A percentile compares a stretch with the other conserved stretches of the same genome.
phyloP scores from a whole-genome alignment of 305 asterid species.

The Solanum aculeatissimum region DNA sequence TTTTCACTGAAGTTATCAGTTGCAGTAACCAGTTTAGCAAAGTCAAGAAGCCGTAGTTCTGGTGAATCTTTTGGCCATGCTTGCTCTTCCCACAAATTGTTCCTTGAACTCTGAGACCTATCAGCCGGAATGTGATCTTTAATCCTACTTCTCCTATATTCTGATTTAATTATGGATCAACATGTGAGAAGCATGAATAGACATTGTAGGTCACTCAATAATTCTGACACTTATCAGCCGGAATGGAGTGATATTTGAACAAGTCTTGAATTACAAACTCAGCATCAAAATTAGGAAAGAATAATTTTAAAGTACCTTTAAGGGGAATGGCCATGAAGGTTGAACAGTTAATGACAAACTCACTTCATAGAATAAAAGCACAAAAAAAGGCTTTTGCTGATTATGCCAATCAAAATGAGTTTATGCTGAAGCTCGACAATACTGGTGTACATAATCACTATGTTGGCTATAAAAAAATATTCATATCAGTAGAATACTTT shows the following conservation, averaged over 20 bases:
- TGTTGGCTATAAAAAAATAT: background rate
- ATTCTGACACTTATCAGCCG: no score
- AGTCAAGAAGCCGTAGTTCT: conserved; percentile 7
- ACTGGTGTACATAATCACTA: background rate
- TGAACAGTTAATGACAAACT: background rate
- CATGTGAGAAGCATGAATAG: no score
- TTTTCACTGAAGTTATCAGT: conserved; percentile 7
- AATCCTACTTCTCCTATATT: background rate
- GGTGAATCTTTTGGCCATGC: background rate
- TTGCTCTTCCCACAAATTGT: background rate
- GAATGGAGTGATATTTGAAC: background rate
- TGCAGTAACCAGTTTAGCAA: background rate
- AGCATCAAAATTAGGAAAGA: background rate
- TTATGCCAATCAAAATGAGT: background rate
- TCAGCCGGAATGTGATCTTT: background rate
- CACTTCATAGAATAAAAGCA: background rate
- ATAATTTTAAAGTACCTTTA: no score
- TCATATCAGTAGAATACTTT: background rate
- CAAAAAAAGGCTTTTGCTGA: background rate
- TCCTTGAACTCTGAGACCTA: background rate
- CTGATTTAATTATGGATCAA: background rate
- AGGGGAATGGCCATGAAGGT: background rate
- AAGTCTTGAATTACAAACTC: background rate
- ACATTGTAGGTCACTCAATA: no score
- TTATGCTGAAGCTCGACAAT: background rate